phyloP scores from a whole-genome alignment of 805 yeast species.

The Torulaspora maleeae region DNA sequence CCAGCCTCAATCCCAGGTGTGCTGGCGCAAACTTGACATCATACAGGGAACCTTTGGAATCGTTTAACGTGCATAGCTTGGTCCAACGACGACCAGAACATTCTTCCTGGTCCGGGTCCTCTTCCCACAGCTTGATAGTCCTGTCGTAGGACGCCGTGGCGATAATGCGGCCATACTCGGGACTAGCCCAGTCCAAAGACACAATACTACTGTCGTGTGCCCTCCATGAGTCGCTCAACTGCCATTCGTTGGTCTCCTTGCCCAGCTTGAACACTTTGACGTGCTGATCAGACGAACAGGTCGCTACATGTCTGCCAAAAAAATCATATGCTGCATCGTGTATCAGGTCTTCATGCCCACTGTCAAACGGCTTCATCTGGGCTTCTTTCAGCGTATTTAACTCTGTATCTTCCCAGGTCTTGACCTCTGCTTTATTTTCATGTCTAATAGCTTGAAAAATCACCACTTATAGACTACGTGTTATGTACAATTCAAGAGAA shows the following conservation, averaged over 20 bases:
- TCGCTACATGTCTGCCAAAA: constrained; percentile 88
- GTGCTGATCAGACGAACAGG: constrained; percentile 93
- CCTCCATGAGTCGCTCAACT: constrained; percentile 81
- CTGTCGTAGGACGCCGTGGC: constrained; percentile 90
- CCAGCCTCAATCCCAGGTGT: constrained; percentile 74
- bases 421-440: not conserved
- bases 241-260: constrained; percentile 67
- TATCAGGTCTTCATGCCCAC: constrained; percentile 90
- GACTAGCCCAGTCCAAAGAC: constrained; percentile 86
- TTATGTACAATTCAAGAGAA: not conserved
- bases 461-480: not conserved
- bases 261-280: constrained; percentile 82
- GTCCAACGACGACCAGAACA: constrained; percentile 85
- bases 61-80: constrained; percentile 69
- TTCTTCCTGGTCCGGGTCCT: constrained; percentile 68
- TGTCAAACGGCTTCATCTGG: constrained; percentile 63
- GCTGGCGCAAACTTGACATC: constrained; percentile 87
- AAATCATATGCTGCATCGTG: constrained; percentile 90
- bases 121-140: constrained; percentile 88
- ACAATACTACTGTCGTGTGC: constrained; percentile 91
- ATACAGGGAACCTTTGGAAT: constrained; percentile 82
- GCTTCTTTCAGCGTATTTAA: not conserved
- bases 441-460: not conserved
- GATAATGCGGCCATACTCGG: constrained; percentile 82
- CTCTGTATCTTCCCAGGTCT: not conserved